Conservation (phyloP, 164 flowering plant species). For the Nymphaea thermarum region DNA sequence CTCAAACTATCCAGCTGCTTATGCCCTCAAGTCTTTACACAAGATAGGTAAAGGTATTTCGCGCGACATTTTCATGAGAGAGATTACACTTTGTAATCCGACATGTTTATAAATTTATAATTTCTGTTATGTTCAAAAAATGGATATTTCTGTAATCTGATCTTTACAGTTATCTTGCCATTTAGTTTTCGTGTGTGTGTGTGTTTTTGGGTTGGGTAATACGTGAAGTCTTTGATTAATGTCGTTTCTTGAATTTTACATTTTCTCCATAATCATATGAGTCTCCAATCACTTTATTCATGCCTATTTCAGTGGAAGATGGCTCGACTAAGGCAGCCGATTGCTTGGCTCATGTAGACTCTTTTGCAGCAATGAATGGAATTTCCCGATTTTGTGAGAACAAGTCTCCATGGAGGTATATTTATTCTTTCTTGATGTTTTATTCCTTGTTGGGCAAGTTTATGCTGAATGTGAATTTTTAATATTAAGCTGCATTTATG, state of each 20-base stretch:
- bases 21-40: slow-evolving; percentile 71
- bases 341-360: slow-evolving; percentile 74
- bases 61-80: no score
- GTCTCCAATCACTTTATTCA: background rate
- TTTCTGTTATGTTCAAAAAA: background rate
- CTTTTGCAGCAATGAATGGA: slow-evolving; percentile 97
- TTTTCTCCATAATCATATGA: background rate
- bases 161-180: no score
- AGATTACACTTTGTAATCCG: background rate
- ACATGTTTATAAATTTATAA: background rate
- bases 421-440: background rate
- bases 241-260: no score
- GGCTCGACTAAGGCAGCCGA: slow-evolving; percentile 22
- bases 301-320: slow-evolving; percentile 26
- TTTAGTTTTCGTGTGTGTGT: no score
- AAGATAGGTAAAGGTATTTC: slow-evolving; percentile 31
- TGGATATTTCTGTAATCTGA: no score
- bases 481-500: background rate
- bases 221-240: no score
- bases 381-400: slow-evolving; percentile 87
- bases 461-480: background rate
- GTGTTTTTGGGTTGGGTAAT: no score
- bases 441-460: background rate
- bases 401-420: slow-evolving; percentile 71
- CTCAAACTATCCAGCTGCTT: slow-evolving; percentile 78